A percentile compares a stretch with the other conserved stretches of the same genome.
These are phyloP conservation scores for Bruguiera hainesii DNA, from an alignment of 441 rosid species.

Conservation along the genomic window DNA sequence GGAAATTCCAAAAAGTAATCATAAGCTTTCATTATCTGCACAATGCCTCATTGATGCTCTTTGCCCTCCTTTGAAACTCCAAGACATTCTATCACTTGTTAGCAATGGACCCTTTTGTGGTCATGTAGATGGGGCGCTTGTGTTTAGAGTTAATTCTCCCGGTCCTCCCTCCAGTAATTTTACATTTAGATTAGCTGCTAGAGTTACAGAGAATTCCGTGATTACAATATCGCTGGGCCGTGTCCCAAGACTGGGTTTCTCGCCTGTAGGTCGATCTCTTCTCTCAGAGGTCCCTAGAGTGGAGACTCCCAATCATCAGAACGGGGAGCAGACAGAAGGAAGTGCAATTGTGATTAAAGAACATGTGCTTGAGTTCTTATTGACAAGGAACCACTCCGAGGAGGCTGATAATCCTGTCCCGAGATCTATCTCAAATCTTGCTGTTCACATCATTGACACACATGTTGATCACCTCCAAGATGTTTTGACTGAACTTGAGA, in stretches of 20 bases:
- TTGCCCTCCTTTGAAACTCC: slow-evolving; percentile 92
- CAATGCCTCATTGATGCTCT: slow-evolving; percentile 86
- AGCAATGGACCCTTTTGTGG: slow-evolving; percentile 96
- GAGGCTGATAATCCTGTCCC: slow-evolving; percentile 98
- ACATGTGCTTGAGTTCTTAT: slow-evolving; percentile 89
- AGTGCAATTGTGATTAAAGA: slow-evolving; percentile 75
- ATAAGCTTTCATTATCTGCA: slow-evolving; percentile 74
- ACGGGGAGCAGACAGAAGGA: slow-evolving; percentile 50
- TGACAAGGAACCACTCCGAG: slow-evolving; percentile 96
- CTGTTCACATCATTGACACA: slow-evolving; percentile 78
- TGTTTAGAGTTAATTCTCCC: slow-evolving; percentile 93
- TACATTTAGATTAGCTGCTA: slow-evolving; percentile 84
- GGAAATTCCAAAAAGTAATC: slow-evolving; percentile 77
- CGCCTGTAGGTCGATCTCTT: slow-evolving; percentile 70
- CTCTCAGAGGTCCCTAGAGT: slow-evolving; percentile 86
- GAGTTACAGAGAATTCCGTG: slow-evolving; percentile 79
- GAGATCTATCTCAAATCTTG: slow-evolving; percentile 70
- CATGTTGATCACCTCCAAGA: slow-evolving; percentile 95
- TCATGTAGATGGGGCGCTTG: slow-evolving; percentile 84
- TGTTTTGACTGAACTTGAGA: slow-evolving; percentile 79
- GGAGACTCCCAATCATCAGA: slow-evolving; percentile 49
- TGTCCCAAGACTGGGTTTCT: slow-evolving; percentile 87
- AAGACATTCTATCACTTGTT: slow-evolving; percentile 87
- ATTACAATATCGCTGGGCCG: slow-evolving; percentile 90
- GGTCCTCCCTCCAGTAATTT: slow-evolving; percentile 73